phyloP scores from a whole-genome alignment of 768 basidiomycete genomes.

The Hirschioporus abietinus region DNA sequence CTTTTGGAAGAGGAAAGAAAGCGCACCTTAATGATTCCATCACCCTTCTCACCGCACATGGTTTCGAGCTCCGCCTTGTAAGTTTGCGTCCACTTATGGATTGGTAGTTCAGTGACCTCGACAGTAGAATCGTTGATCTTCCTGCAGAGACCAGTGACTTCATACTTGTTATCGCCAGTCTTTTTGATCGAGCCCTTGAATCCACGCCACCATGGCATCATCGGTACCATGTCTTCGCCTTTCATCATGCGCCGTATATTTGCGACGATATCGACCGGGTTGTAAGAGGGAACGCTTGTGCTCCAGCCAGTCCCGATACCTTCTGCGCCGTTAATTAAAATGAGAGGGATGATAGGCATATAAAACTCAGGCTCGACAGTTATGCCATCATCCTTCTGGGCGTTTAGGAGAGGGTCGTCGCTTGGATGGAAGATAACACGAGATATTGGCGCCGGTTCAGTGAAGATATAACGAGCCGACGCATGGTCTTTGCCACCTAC shows the following conservation, averaged over 20 bases:
- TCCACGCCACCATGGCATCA: slow-evolving; percentile 97
- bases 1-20: neutral
- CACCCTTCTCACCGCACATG: slow-evolving; percentile 79
- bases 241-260: slow-evolving; percentile 86
- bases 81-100: slow-evolving; percentile 89
- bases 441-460: slow-evolving; percentile 68
- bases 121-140: slow-evolving; percentile 86
- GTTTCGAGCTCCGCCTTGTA: slow-evolving; percentile 90
- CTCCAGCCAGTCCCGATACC: slow-evolving; percentile 99
- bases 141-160: slow-evolving; percentile 63
- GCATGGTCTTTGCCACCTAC: slow-evolving; percentile 96
- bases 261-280: slow-evolving; percentile 83
- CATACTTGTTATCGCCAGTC: slow-evolving; percentile 79
- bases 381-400: slow-evolving; percentile 80
- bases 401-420: slow-evolving; percentile 83
- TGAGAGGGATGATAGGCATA: slow-evolving; percentile 81
- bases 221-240: slow-evolving; percentile 74
- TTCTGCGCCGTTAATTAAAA: slow-evolving; percentile 91
- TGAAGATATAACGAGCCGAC: slow-evolving; percentile 94
- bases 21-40: slow-evolving; percentile 72
- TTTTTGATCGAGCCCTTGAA: slow-evolving; percentile 86
- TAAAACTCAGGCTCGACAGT: slow-evolving; percentile 93
- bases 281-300: slow-evolving; percentile 86
- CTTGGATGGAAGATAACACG: slow-evolving; percentile 72
- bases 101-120: slow-evolving; percentile 92